phyloP scores from a whole-genome alignment of 1,284 basidiomycete species.

The Macrocystidia cucumis region DNA sequence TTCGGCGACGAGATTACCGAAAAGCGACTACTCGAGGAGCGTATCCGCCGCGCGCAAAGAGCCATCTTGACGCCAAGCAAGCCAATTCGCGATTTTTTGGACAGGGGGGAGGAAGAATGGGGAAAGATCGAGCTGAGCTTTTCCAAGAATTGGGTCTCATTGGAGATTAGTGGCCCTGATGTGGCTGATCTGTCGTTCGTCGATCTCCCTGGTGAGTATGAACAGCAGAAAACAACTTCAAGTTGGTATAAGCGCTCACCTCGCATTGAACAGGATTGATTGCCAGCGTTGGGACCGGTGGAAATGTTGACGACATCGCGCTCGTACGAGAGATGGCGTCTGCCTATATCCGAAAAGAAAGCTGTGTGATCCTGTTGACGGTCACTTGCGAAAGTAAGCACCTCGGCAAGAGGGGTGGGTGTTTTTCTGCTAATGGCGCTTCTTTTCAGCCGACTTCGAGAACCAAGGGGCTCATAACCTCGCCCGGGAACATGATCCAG shows the following conservation, averaged over 20 bases:
- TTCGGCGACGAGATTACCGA: conserved; percentile 51
- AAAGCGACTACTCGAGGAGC: conserved; percentile 51
- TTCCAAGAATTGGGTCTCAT: conserved; percentile 54
- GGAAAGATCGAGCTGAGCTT: conserved; percentile 36
- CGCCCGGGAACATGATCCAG: conserved; percentile 46
- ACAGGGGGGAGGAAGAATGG: conserved; percentile 22
- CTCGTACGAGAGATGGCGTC: conserved; percentile 55
- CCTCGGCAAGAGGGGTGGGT: too few relatives aligned
- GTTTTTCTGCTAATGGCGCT: conserved; percentile 4
- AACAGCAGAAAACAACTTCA: too few relatives aligned
- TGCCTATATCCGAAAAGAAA: conserved; percentile 53
- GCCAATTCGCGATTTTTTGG: conserved; percentile 27
- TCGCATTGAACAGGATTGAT: conserved; percentile 44
- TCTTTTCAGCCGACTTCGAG: conserved; percentile 57
- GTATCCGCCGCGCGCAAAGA: conserved; percentile 60
- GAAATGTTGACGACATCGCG: conserved; percentile 46
- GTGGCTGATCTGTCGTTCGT: conserved; percentile 67
- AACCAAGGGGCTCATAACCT: conserved; percentile 62
- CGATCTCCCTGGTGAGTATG: conserved; percentile 56
- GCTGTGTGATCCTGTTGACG: conserved; percentile 63
- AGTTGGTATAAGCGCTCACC: too few relatives aligned
- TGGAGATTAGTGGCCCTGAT: conserved; percentile 60
- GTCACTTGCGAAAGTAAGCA: conserved; percentile 66
- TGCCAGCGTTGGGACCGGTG: conserved; percentile 43
- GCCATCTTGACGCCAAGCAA: conserved; percentile 61